These are phyloP conservation scores for Mycena latifolia DNA, from an alignment of 768 basidiomycete genomes.

Conservation along the genomic window DNA sequence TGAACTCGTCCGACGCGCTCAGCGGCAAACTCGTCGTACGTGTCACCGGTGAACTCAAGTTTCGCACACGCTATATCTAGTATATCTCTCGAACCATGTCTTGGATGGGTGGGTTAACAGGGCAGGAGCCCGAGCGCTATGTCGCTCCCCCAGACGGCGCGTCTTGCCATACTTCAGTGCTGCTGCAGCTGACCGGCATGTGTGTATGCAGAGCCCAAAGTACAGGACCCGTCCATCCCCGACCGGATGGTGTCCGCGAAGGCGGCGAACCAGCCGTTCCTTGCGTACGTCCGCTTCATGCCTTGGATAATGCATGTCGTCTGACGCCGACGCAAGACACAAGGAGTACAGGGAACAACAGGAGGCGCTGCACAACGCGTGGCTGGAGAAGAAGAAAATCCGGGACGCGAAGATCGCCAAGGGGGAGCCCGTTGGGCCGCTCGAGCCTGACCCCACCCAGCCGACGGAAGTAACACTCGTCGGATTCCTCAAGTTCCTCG, in stretches of 20 bases:
- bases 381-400: constrained; percentile 77
- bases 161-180: constrained; percentile 49
- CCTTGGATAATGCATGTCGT: not conserved
- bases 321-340: constrained; percentile 56
- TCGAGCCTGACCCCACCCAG: constrained; percentile 80
- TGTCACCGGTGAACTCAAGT: constrained; percentile 11
- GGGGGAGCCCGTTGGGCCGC: constrained; percentile 80
- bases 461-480: constrained; percentile 73
- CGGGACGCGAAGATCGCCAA: constrained; percentile 79
- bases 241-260: constrained; percentile 84
- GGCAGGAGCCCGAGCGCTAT: constrained; percentile 29
- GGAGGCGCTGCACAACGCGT: constrained; percentile 71
- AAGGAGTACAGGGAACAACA: constrained; percentile 74
- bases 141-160: constrained; percentile 49
- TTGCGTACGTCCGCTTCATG: constrained; percentile 68
- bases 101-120: constrained; percentile 33
- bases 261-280: constrained; percentile 87
- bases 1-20: not conserved
- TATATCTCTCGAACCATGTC: constrained; percentile 23
- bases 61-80: not conserved
- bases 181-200: constrained; percentile 62
- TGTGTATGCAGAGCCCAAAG: constrained; percentile 60
- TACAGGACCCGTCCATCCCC: constrained; percentile 73
- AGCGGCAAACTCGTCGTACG: constrained; percentile 8
- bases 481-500: constrained; percentile 77